Base-by-base conservation (phyloP, 2,329 filamentous ascomycete genomes). In the Pyrenophora tritici-repentis region DNA sequence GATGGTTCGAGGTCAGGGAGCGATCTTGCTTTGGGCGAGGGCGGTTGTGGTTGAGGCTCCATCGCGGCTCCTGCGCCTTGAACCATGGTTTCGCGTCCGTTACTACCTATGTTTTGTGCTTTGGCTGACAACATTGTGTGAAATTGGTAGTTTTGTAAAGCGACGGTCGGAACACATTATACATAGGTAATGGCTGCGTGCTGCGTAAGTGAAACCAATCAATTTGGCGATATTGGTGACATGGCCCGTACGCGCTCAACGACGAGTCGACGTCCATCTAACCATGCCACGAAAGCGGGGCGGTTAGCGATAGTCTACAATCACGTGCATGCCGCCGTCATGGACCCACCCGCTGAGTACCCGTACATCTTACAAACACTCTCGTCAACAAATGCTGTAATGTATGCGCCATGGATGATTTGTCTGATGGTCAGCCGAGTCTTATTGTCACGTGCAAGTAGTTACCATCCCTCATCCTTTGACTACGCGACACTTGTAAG, bases 1-100 rank as follows among this genome's bases (percentile, higher is more conserved):
- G 76, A 78, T 8, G 77, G 77, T 44, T 75, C 75, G 14, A 79
- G 66, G 59, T 79, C 76, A 29, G 76, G 78, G 36, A 78, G 70
- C 38, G 76, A 78, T 43, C 76, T 72, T 43, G 67, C 66, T 64
- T 78, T 78, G 44, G 61, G 59, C 37, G 72, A 70, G 34, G 66
- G 68, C 24, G 55, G 52, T 41, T 62, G 58, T 14, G 57, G 29
- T 43, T 39, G 52, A 32, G 47, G 32, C 29, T 40, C 40, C 47
- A 39, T 47, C 24, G 39, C 37, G 45, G 14, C 50, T 49, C 63
- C 67, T 26, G 64, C 63, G 53, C 55, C 47, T 37, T 65, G 50
- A 29, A 59, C 56, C 32, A 37, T 49, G 29, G 55, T 36, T 33
- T 47, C 57, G 50, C 47, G 49, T 37, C 56, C 26, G 26, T 9